Percentiles rank a stretch among this genome's conserved stretches.
These are phyloP conservation scores for Colletotrichum costaricense DNA, from an alignment of 2,329 filamentous ascomycete genomes.

Conservation along the genomic window DNA sequence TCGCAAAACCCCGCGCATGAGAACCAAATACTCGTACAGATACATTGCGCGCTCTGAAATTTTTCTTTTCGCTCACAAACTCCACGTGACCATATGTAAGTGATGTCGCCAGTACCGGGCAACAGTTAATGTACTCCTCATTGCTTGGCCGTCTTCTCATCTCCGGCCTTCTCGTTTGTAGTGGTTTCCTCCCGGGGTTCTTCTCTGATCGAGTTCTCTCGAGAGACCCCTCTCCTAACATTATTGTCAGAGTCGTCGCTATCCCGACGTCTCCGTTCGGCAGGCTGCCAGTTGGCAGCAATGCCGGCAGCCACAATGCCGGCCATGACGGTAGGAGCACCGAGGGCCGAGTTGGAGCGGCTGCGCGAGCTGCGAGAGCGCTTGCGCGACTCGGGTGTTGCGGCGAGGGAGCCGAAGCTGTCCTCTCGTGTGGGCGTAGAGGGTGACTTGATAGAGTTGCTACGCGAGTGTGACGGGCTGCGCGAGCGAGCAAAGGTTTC, in stretches of 20 bases:
- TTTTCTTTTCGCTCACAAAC: constrained; percentile 7
- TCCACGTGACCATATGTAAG: constrained; percentile 9
- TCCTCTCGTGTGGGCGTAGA: constrained; percentile 72
- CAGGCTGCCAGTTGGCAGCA: constrained; percentile 81
- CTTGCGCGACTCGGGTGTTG: constrained; percentile 69
- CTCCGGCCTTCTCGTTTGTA: constrained; percentile 21
- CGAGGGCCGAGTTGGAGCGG: constrained; percentile 77
- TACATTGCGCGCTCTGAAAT: neutral
- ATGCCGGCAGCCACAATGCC: constrained; percentile 83
- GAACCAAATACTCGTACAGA: constrained; percentile 10
- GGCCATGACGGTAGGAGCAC: constrained; percentile 83
- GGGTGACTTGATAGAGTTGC: constrained; percentile 71
- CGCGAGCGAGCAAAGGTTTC: constrained; percentile 73
- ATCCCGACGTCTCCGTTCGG: constrained; percentile 60
- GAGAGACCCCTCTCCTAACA: constrained; percentile 23
- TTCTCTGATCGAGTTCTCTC: constrained; percentile 31
- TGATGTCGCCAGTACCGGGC: neutral
- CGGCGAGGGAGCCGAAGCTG: constrained; percentile 59
- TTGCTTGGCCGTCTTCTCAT: constrained; percentile 23
- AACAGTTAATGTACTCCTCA: constrained; percentile 26
- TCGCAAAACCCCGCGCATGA: neutral
- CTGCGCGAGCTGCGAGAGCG: constrained; percentile 76
- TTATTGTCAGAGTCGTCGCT: constrained; percentile 46
- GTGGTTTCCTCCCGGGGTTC: constrained; percentile 15
- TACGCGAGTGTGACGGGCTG: constrained; percentile 73